phyloP scores from a whole-genome alignment of 257 asterid genomes.

The Voacanga thouarsii region DNA sequence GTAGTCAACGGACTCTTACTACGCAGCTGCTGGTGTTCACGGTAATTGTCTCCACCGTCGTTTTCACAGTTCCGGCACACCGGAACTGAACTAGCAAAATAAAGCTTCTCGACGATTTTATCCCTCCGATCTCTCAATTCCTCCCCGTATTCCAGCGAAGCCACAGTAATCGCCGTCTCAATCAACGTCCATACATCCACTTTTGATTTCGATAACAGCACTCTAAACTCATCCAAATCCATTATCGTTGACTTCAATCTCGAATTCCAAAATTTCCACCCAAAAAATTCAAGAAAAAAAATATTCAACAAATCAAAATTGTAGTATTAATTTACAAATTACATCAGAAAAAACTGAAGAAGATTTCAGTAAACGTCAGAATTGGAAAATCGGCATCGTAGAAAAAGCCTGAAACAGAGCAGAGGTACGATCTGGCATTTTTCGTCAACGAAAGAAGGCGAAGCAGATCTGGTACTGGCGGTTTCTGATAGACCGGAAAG shows the following conservation, averaged over 20 bases:
- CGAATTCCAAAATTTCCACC: not conserved
- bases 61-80: constrained; percentile 46
- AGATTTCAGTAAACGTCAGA: not conserved
- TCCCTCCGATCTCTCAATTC: constrained; percentile 77
- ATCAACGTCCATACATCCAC: constrained; percentile 77
- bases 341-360: not conserved
- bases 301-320: not conserved
- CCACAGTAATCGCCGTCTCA: constrained; percentile 78
- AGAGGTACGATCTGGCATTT: not conserved
- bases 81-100: constrained; percentile 38
- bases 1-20: constrained; percentile 60
- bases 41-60: constrained; percentile 27
- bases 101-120: constrained; percentile 64
- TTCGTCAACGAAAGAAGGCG: not conserved
- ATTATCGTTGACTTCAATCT: constrained; percentile 27
- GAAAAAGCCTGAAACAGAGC: not conserved
- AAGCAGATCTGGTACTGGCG: constrained; percentile 10
- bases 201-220: constrained; percentile 61
- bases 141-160: constrained; percentile 56
- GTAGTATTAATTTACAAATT: not conserved
- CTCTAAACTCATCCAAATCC: constrained; percentile 73
- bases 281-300: not conserved
- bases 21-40: constrained; percentile 18
- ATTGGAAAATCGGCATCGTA: not conserved
- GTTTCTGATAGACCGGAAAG: constrained; percentile 5